Evolutionary conservation across 2,329 filamentous ascomycete species (phyloP).

Genomic region (Coniochaeta sp.): DNA sequence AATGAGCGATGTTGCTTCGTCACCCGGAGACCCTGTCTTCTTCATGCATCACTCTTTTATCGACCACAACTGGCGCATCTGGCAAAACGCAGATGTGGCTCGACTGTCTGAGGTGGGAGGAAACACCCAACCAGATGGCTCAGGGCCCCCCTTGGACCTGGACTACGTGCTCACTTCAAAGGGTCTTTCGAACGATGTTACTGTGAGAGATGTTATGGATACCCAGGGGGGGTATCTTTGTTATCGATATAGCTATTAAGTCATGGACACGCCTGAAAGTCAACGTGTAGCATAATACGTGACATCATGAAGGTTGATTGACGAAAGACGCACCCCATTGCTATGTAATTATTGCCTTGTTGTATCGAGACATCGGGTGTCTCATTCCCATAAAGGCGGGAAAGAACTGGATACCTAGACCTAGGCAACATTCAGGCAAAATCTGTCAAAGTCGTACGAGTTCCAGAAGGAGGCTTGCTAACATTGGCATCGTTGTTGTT

Average conservation of each 20-base stretch:
- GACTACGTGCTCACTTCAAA: slow-evolving; percentile 9
- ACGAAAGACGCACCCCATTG: too few species aligned
- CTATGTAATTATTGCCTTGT: too few species aligned
- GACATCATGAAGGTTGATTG: too few species aligned
- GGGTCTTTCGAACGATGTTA: slow-evolving; percentile 4
- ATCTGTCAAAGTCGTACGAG: too few species aligned
- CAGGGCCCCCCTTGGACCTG: slow-evolving; percentile 4
- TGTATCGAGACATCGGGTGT: too few species aligned
- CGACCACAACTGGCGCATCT: slow-evolving; percentile 24
- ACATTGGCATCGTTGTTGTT: too few species aligned
- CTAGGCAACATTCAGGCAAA: too few species aligned
- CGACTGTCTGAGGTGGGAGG: not conserved
- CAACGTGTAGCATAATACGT: too few species aligned
- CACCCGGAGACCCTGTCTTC: slow-evolving; percentile 25
- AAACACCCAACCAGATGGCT: slow-evolving; percentile 5
- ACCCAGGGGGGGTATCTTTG: slow-evolving; percentile 10
- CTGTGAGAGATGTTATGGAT: slow-evolving; percentile 10
- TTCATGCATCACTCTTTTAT: slow-evolving; percentile 26
- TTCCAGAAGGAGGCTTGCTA: too few species aligned
- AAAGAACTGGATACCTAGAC: too few species aligned
- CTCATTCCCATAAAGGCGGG: too few species aligned
- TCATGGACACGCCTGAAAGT: too few species aligned
- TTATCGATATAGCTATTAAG: slow-evolving; percentile 10
- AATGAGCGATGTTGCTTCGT: slow-evolving; percentile 24
- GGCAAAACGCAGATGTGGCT: slow-evolving; percentile 14